Evolutionary conservation across 2,329 filamentous ascomycete genomes (phyloP).

Genomic region (Thelonectria blattea): DNA sequence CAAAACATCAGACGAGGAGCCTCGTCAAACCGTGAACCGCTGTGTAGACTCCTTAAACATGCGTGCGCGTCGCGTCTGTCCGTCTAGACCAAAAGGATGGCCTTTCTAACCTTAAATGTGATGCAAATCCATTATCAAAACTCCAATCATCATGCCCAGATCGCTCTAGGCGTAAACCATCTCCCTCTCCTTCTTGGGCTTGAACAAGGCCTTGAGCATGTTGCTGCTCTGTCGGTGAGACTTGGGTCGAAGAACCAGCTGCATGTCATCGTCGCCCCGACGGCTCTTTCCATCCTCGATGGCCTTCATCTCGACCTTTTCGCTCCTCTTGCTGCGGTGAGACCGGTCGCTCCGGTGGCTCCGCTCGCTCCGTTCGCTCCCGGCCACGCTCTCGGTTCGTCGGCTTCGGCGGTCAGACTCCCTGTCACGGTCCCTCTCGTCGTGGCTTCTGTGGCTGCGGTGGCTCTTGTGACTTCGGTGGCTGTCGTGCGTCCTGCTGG

Average conservation of each 20-base stretch:
- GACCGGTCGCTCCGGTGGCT: constrained; percentile 40
- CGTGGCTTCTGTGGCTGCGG: constrained; percentile 37
- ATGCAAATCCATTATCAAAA: constrained; percentile 18
- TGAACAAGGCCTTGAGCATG: constrained; percentile 65
- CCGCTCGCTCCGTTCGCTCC: constrained; percentile 47
- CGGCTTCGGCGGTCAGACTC: constrained; percentile 30
- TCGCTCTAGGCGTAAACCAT: constrained; percentile 39
- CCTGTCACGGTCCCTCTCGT: constrained; percentile 28
- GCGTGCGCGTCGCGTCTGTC: constrained; percentile 6
- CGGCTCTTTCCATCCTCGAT: constrained; percentile 45
- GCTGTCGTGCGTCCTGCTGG: constrained; percentile 38
- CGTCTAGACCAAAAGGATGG: constrained; percentile 13
- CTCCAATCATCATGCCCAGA: constrained; percentile 3
- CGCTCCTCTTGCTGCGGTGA: constrained; percentile 39
- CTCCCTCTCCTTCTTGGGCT: constrained; percentile 53
- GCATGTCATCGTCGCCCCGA: constrained; percentile 46
- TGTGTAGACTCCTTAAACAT: constrained; percentile 20
- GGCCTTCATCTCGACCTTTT: constrained; percentile 42
- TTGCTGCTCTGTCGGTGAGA: constrained; percentile 53
- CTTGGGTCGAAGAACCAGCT: constrained; percentile 54
- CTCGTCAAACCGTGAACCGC: constrained; percentile 4
- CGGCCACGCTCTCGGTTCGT: constrained; percentile 45
- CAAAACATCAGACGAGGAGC: constrained; percentile 7
- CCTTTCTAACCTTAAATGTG: constrained; percentile 13
- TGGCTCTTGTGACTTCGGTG: constrained; percentile 39